phyloP scores from a whole-genome alignment of 2,329 filamentous ascomycete genomes.

The Hypoxylon sp. region DNA sequence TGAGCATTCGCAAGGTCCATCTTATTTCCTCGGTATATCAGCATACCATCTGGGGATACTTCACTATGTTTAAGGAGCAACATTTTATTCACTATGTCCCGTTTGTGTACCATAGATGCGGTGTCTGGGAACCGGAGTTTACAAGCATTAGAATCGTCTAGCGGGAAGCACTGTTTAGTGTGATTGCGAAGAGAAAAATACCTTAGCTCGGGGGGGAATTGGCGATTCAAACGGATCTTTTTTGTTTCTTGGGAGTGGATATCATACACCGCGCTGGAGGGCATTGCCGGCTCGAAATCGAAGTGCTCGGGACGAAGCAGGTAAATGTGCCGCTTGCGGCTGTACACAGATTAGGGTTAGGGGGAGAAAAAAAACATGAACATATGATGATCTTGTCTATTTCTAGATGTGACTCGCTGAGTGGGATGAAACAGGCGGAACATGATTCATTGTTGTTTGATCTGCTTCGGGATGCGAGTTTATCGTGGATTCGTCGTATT shows the following conservation, averaged over 20 bases:
- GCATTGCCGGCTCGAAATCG: slow-evolving; percentile 44
- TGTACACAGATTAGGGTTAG: slow-evolving; percentile 43
- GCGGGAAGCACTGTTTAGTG: slow-evolving; percentile 16
- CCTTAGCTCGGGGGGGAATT: no score
- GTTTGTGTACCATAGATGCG: slow-evolving; percentile 44
- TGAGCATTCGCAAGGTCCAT: slow-evolving; percentile 25
- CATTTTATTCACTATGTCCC: slow-evolving; percentile 20
- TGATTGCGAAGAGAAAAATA: slow-evolving; percentile 12
- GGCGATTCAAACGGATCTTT: slow-evolving; percentile 23
- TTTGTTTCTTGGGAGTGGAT: slow-evolving; percentile 21
- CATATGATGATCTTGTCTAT: slow-evolving; percentile 1
- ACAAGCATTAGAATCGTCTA: slow-evolving; percentile 36
- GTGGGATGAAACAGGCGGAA: neutral
- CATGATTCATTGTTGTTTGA: no score
- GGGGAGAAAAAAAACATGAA: slow-evolving; percentile 24
- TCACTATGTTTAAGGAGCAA: slow-evolving; percentile 5
- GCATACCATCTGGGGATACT: slow-evolving; percentile 23
- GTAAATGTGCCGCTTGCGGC: slow-evolving; percentile 27
- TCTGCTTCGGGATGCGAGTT: neutral
- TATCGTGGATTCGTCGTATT: no score
- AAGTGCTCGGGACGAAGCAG: slow-evolving; percentile 49
- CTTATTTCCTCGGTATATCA: slow-evolving; percentile 21
- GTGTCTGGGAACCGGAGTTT: slow-evolving; percentile 39
- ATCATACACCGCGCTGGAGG: slow-evolving; percentile 33
- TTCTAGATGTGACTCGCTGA: neutral